Evolutionary conservation across 495 filamentous ascomycete genomes (phyloP).

Genomic region (Cenococcum geophilum): DNA sequence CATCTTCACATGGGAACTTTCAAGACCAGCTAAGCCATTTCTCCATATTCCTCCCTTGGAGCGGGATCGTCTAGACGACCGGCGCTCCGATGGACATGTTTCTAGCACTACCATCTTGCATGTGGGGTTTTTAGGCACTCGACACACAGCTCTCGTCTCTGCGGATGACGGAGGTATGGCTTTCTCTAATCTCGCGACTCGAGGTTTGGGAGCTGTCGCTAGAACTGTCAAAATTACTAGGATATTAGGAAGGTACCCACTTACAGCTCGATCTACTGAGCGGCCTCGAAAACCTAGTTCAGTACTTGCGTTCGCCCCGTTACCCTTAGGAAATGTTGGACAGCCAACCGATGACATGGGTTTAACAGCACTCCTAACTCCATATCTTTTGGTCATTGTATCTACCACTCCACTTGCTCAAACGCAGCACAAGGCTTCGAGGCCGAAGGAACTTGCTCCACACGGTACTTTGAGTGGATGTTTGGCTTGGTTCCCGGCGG

Average conservation of each 20-base stretch:
- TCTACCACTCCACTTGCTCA: conserved; percentile 94
- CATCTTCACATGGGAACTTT: conserved; percentile 96
- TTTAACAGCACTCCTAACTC: conserved; percentile 90
- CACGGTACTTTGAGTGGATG: conserved; percentile 90
- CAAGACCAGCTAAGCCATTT: conserved; percentile 73
- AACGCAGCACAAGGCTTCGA: conserved; percentile 85
- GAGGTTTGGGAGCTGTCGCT: conserved; percentile 79
- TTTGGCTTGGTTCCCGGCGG: conserved; percentile 94
- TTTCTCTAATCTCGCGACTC: conserved; percentile 90
- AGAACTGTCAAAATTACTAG: conserved; percentile 82
- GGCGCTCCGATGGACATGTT: conserved; percentile 73
- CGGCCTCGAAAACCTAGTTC: conserved; percentile 86
- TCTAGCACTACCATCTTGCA: conserved; percentile 72
- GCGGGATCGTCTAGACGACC: conserved; percentile 54
- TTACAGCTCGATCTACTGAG: conserved; percentile 44
- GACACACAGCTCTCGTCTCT: conserved; percentile 96
- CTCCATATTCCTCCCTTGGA: conserved; percentile 77
- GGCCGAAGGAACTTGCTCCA: conserved; percentile 82
- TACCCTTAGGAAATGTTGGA: conserved; percentile 88
- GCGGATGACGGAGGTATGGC: conserved; percentile 95
- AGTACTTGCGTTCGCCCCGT: conserved; percentile 81
- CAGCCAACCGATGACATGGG: conserved; percentile 83
- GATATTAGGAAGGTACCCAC: conserved; percentile 86
- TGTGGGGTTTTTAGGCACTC: conserved; percentile 87
- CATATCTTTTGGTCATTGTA: conserved; percentile 90